These are phyloP conservation scores for Setaria italica DNA, from an alignment of 202 grass and related monocot genomes.

Conservation along the genomic window DNA sequence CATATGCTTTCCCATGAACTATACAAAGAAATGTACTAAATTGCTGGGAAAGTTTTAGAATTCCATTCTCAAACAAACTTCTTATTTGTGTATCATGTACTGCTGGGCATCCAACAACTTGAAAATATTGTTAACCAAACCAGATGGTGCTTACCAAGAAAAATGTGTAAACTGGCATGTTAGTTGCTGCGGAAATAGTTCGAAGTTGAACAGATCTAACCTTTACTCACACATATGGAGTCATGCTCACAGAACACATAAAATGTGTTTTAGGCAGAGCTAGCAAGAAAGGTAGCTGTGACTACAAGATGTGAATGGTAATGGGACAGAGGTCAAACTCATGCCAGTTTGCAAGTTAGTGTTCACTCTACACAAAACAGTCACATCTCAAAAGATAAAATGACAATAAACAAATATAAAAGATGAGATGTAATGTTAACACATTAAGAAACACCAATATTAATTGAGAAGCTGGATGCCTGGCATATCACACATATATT, in stretches of 20 bases:
- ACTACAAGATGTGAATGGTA: background rate
- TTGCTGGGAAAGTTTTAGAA: background rate
- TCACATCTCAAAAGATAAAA: background rate
- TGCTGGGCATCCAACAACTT: background rate
- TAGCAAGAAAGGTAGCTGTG: conserved; percentile 5
- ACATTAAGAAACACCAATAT: background rate
- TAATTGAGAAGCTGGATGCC: background rate
- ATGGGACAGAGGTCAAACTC: background rate
- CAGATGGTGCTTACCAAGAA: conserved; percentile 6
- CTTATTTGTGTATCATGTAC: background rate
- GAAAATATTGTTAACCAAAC: background rate
- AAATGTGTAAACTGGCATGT: background rate
- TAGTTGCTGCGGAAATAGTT: background rate
- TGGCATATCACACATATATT: background rate
- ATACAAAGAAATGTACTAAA: background rate
- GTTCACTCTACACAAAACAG: background rate
- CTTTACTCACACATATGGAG: background rate
- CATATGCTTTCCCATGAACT: background rate
- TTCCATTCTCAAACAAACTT: background rate
- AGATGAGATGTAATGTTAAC: background rate
- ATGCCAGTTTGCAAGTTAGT: background rate
- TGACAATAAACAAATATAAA: background rate
- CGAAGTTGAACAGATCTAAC: background rate
- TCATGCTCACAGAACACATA: background rate
- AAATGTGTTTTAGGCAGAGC: background rate